These are phyloP conservation scores for Phylloporus gajari DNA, from an alignment of 1,284 basidiomycete genomes.

Conservation along the genomic window DNA sequence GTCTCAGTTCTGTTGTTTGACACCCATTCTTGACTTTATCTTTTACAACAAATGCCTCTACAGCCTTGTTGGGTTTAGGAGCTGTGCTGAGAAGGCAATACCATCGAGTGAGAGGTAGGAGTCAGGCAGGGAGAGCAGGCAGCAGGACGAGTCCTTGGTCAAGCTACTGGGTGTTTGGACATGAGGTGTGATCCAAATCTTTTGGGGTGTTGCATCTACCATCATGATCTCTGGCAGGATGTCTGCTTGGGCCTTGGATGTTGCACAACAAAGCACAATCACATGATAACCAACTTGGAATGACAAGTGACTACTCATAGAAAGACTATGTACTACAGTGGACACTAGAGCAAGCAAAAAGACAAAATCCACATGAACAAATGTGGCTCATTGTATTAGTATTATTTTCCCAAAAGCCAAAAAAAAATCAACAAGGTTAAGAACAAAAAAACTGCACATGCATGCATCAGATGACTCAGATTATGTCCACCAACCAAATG, in stretches of 20 bases:
- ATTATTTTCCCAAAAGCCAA: constrained; percentile 25
- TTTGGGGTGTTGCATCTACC: constrained; percentile 35
- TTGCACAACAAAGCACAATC: background rate
- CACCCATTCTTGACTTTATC: too few species aligned
- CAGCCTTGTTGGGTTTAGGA: too few species aligned
- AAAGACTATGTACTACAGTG: constrained; percentile 15
- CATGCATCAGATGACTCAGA: constrained; percentile 15
- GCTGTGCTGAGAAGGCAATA: constrained; percentile 67
- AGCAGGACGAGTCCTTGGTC: constrained; percentile 36
- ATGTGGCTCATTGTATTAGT: constrained; percentile 32
- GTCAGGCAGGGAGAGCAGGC: constrained; percentile 77
- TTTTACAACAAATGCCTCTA: too few species aligned
- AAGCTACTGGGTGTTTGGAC: constrained; percentile 6
- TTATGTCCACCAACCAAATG: background rate
- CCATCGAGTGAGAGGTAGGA: constrained; percentile 78
- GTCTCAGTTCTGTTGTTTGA: too few species aligned
- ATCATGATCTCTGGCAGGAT: constrained; percentile 26
- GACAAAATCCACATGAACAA: constrained; percentile 18
- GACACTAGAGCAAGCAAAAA: constrained; percentile 13
- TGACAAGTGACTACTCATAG: background rate
- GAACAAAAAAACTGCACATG: background rate
- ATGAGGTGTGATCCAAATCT: background rate
- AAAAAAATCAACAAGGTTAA: constrained; percentile 29
- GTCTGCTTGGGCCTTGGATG: background rate
- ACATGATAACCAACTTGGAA: constrained; percentile 28